Base-by-base conservation (phyloP, 805 yeast genomes). In the Grigorovia yakushimaensis region DNA sequence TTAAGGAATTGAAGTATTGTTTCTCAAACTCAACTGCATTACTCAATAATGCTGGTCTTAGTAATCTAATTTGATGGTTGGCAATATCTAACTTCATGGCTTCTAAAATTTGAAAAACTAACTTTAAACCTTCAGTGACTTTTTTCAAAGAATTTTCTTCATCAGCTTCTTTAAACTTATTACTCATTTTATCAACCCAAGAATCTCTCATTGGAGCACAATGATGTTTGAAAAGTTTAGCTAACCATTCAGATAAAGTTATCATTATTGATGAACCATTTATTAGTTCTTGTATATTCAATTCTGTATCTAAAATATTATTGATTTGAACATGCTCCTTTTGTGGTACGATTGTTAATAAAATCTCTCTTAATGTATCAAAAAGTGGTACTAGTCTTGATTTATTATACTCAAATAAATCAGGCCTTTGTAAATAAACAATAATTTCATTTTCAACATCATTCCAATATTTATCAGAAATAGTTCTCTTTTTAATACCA, bases 81-180 rank as follows among this genome's bases (percentile, higher is more conserved):
- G 97, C 96, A 47, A 88, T 93, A 60, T 91, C 97, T 51, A 89
- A 72, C 64, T 89, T 91, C 95, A 89, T 88, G 10, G 95, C 91
- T 64, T 89, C 97, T 52, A 91, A 71, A 49, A 91, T 83, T 49
- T 84, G 82, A 60, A 89, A 87, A 8, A 86, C 74, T 64, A 81
- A 76, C 47, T 88, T 74, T 46, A 91, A 68, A 1, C 94, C 96
- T 33, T 80, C 86, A 27, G 86, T 84, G 39, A 88, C 69, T 51
- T 73, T 71, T 5, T 67, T 51, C 4, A 74, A 64, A n/a, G 78
- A 70, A 48, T 68, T 65, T 33, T 71, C 71, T n/a, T 58, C 54
- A 50, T 71, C 71, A 15, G 72, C 72, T 44, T 62, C 60, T 42
- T 58, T 72, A 57, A 85, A 79, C 55, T 76, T 76, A 11, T 62